Evolutionary conservation across 768 basidiomycete genomes (phyloP).

Genomic region (Cantharellus anzutake): DNA sequence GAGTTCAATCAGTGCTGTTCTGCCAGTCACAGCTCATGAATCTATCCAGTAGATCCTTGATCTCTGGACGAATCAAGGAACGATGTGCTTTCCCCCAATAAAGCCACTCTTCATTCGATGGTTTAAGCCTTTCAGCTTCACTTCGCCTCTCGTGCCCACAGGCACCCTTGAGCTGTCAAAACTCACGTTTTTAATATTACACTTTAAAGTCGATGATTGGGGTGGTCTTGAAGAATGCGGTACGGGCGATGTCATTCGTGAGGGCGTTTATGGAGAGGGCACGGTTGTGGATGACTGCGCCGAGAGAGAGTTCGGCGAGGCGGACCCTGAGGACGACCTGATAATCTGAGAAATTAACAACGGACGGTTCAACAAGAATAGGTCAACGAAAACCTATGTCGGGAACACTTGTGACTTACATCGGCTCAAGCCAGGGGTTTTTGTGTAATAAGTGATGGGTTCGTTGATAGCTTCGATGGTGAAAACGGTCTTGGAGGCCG

Average conservation of each 20-base stretch:
- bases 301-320: conserved; percentile 40
- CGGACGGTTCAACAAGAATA: background rate
- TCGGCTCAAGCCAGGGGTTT: conserved; percentile 48
- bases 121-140: background rate
- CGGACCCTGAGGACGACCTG: conserved; percentile 40
- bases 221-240: conserved; percentile 20
- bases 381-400: background rate
- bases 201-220: conserved; percentile 20
- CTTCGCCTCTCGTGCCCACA: background rate
- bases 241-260: conserved; percentile 14
- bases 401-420: conserved; percentile 18
- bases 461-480: conserved; percentile 65
- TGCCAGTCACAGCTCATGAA: conserved; percentile 78
- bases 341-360: background rate
- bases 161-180: background rate
- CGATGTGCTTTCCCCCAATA: conserved; percentile 17
- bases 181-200: conserved; percentile 4
- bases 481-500: conserved; percentile 42
- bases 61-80: conserved; percentile 11
- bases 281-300: conserved; percentile 21
- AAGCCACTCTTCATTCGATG: conserved; percentile 9
- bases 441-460: conserved; percentile 49
- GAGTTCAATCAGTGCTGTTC: conserved; percentile 22
- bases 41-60: conserved; percentile 18
- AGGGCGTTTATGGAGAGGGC: conserved; percentile 15